Conservation (phyloP, 495 filamentous ascomycete species). For the Chaetomium tenue region DNA sequence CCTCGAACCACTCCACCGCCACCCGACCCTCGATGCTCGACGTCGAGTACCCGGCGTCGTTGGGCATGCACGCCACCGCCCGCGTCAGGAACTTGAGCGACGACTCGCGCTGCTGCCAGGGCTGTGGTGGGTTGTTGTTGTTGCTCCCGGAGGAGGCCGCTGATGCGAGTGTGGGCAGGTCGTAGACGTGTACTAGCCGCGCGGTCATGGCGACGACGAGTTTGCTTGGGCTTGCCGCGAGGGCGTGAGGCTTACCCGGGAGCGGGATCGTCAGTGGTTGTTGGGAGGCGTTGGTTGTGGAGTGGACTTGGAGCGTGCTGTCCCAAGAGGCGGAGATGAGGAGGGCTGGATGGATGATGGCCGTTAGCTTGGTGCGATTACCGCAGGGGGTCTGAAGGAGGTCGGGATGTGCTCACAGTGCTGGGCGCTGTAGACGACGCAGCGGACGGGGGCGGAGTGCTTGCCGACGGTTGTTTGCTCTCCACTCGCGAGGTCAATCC, state of each 20-base stretch:
- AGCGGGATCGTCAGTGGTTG: slow-evolving; percentile 60
- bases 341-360: slow-evolving; percentile 41
- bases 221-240: slow-evolving; percentile 76
- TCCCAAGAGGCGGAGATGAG: slow-evolving; percentile 94
- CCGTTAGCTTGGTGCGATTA: slow-evolving; percentile 12
- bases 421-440: slow-evolving; percentile 74
- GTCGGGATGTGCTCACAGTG: slow-evolving; percentile 53
- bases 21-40: slow-evolving; percentile 89
- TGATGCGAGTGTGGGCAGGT: slow-evolving; percentile 65
- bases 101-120: slow-evolving; percentile 88
- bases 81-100: slow-evolving; percentile 94
- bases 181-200: slow-evolving; percentile 87
- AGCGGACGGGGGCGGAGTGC: slow-evolving; percentile 75
- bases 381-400: background rate
- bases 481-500: slow-evolving; percentile 69
- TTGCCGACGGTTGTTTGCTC: slow-evolving; percentile 72
- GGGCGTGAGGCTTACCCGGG: slow-evolving; percentile 81
- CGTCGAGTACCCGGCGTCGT: slow-evolving; percentile 85
- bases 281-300: slow-evolving; percentile 44
- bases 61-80: slow-evolving; percentile 93
- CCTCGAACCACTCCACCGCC: slow-evolving; percentile 96
- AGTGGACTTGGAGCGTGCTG: slow-evolving; percentile 79
- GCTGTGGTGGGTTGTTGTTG: slow-evolving; percentile 49
- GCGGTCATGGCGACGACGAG: slow-evolving; percentile 95
- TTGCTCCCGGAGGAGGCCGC: slow-evolving; percentile 52